A percentile compares a stretch with the other conserved stretches of the same genome.
Conservation (phyloP, 106 monocot genomes). For the Dendrobium chrysotoxum region DNA sequence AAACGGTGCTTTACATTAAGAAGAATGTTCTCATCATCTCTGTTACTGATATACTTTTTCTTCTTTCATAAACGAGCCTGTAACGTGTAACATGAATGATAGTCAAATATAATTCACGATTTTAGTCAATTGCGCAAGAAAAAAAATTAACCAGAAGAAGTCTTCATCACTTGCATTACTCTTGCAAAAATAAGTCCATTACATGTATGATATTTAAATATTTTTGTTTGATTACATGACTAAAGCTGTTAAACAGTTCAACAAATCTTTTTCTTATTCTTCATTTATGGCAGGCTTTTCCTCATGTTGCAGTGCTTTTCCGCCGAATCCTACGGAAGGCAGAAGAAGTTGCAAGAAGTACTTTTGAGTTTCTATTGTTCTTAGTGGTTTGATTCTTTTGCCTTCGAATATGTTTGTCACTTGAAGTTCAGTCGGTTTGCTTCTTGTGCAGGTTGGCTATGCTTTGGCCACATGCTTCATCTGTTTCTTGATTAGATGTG, state of each 20-base stretch:
- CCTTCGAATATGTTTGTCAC: not conserved
- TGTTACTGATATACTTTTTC: too few relatives aligned
- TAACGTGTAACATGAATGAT: too few relatives aligned
- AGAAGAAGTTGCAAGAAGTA: conserved; percentile 94
- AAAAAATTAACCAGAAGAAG: too few relatives aligned
- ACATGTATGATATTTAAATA: too few relatives aligned
- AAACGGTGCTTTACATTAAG: too few relatives aligned
- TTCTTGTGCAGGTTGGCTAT: conserved; percentile 69
- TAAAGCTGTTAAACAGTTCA: too few relatives aligned
- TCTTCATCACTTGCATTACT: too few relatives aligned
- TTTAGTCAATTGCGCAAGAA: too few relatives aligned
- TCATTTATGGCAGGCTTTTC: conserved; percentile 45
- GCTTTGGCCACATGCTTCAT: conserved; percentile 76
- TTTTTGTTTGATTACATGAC: not conserved
- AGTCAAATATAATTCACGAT: too few relatives aligned
- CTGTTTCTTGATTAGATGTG: conserved; percentile 78
- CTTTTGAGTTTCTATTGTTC: not conserved
- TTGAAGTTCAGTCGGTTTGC: not conserved
- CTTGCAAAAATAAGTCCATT: too few relatives aligned
- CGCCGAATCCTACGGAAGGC: conserved; percentile 86
- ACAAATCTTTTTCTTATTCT: not conserved
- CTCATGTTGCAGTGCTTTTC: conserved; percentile 86
- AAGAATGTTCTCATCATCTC: too few relatives aligned
- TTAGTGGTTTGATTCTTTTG: not conserved
- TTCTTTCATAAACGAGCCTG: too few relatives aligned